Conservation (phyloP, 2,329 filamentous ascomycete genomes). For the Exophiala sp. region DNA sequence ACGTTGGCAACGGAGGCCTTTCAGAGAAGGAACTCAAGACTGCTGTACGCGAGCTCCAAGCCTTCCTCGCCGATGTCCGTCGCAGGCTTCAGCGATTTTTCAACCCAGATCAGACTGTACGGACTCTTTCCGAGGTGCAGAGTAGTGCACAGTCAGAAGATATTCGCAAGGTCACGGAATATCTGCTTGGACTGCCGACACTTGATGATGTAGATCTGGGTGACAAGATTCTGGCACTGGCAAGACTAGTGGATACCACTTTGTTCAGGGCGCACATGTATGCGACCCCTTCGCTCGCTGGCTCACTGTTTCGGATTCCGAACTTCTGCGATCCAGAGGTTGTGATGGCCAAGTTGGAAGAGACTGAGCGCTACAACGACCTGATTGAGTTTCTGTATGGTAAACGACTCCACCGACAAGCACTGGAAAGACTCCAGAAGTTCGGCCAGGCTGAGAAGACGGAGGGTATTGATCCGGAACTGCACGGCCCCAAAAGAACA, state of each 20-base stretch:
- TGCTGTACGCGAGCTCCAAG: constrained; percentile 75
- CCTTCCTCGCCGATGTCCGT: constrained; percentile 82
- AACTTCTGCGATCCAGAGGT: constrained; percentile 97
- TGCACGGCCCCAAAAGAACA: constrained; percentile 77
- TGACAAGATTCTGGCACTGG: constrained; percentile 66
- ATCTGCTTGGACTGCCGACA: constrained; percentile 44
- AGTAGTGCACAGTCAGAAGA: constrained; percentile 35
- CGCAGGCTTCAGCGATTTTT: constrained; percentile 57
- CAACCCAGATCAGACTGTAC: constrained; percentile 51
- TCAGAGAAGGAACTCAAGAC: constrained; percentile 75
- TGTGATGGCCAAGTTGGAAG: constrained; percentile 85
- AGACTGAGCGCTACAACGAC: constrained; percentile 83
- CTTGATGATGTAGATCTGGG: constrained; percentile 58
- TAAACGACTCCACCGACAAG: constrained; percentile 85
- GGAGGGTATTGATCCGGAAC: constrained; percentile 41
- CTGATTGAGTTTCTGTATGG: constrained; percentile 96
- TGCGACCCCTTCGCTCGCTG: constrained; percentile 73
- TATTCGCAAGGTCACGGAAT: constrained; percentile 41
- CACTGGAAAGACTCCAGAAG: constrained; percentile 70
- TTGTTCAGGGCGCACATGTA: constrained; percentile 96
- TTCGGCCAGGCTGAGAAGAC: constrained; percentile 60
- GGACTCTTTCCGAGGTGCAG: constrained; percentile 32
- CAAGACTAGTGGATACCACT: constrained; percentile 83
- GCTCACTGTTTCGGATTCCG: constrained; percentile 85
- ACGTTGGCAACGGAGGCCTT: constrained; percentile 2